Conservation (phyloP, 176 grass and related monocot genomes). For the Echinochloa phyllopogon region DNA sequence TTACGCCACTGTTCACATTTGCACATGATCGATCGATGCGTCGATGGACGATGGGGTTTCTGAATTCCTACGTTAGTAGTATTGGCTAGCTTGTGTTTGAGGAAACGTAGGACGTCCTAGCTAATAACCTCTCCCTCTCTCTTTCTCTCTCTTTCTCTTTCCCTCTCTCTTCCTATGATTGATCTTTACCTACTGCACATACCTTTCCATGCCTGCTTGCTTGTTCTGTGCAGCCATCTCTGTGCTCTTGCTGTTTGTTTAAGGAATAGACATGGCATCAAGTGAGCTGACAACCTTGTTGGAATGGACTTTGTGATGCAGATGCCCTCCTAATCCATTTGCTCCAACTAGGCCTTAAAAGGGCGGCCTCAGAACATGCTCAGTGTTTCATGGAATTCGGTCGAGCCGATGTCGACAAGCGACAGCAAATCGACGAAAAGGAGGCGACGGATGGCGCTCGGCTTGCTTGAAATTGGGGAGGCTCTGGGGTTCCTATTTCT, state of each 20-base stretch:
- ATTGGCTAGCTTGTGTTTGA: constrained; percentile 46
- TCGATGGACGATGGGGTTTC: constrained; percentile 13
- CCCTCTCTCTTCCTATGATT: constrained; percentile 40
- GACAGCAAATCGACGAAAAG: constrained; percentile 51
- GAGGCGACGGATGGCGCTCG: background rate
- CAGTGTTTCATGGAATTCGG: constrained; percentile 44
- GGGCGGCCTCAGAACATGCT: constrained; percentile 31
- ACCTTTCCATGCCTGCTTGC: constrained; percentile 34
- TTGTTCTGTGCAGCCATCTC: constrained; percentile 38
- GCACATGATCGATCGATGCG: background rate
- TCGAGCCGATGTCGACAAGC: constrained; percentile 27
- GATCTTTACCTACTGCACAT: constrained; percentile 49
- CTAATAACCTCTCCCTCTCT: constrained; percentile 24
- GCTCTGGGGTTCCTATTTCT: constrained; percentile 13
- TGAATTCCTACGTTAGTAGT: constrained; percentile 44
- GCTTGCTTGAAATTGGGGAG: background rate
- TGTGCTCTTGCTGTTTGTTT: constrained; percentile 56
- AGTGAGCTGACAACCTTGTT: constrained; percentile 27
- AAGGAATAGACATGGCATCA: constrained; percentile 48
- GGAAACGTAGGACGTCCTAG: constrained; percentile 55
- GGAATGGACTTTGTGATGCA: constrained; percentile 40
- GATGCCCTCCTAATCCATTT: constrained; percentile 31
- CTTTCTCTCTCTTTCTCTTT: background rate
- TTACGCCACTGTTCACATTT: constrained; percentile 22
- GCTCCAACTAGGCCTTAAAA: background rate